Base-by-base conservation (phyloP, 2,329 filamentous ascomycete species). In the Venturia effusa region DNA sequence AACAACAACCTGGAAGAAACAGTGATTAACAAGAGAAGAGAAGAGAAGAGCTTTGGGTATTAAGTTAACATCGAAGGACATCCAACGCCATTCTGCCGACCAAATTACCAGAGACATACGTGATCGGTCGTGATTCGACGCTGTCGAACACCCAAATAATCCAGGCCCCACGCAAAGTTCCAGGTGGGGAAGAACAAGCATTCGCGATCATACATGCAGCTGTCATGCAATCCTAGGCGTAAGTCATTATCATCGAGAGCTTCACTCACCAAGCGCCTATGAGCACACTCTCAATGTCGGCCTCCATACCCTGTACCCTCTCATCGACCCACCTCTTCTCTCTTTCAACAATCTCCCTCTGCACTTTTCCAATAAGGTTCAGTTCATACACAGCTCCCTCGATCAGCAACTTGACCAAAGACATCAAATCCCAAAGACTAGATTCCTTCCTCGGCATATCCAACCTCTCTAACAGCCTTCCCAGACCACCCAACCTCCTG, bases 251-350 rank as follows among this genome's bases (percentile, higher is more conserved):
- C 48, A 30, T 54, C 48, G 22, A 54, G 8, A 22, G 30, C 22
- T 11, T 13, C 27, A 10, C 17, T 34, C 30, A 57, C 51, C 30
- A 57, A 57, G 15, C 51, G 11, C 51, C 51, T 19, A 57, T 30
- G 19, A 57, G 30, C 17, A 57, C 51, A 57, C 51, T 57, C 27
- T 57, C 51, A 57, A 57, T 57, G 34, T 57, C 51, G 5, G 51
- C 51, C 30, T 57, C 51, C 51, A 57, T 57, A 10, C 27, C 51
- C 30, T n/a, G 7, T 2, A 63, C 22, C 48, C 22, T 45, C 61
- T 63, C 51, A 64, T 76, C 74, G 8, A 77, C 70, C 71, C 73
- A 76, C 30, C 68, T 66, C 65, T 70, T 71, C 65, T 76, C 75
- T 43, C 64, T 68, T n/a, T 64, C 62, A 11, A 73, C 70, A 4